These are phyloP conservation scores for Salix brachista DNA, from an alignment of 345 rosid genomes.

Conservation along the genomic window DNA sequence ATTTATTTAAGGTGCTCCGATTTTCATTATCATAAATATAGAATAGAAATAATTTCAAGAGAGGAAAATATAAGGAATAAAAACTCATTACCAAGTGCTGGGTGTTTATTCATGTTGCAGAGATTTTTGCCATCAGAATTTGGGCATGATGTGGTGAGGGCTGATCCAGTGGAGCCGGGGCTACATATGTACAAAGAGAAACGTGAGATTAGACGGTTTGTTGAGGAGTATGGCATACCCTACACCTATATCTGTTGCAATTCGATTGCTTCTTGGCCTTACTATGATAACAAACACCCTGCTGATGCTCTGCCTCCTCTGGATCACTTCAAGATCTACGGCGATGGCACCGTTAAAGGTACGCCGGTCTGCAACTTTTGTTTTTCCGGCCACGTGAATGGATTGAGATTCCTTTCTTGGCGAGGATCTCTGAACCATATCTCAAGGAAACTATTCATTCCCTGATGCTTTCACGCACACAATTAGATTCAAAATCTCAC, in stretches of 20 bases:
- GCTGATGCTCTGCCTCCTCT: constrained; percentile 57
- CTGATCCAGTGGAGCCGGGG: constrained; percentile 69
- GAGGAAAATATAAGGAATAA: neutral
- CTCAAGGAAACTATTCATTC: too few species aligned
- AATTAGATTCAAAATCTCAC: too few species aligned
- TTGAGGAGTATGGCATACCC: constrained; percentile 39
- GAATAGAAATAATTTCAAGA: neutral
- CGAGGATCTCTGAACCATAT: too few species aligned
- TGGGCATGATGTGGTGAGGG: constrained; percentile 63
- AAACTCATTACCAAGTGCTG: neutral
- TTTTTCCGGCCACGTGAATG: neutral
- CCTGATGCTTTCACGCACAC: too few species aligned
- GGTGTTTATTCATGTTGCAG: constrained; percentile 19
- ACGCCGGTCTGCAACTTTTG: neutral
- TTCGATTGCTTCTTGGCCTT: constrained; percentile 79
- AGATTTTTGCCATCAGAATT: constrained; percentile 72
- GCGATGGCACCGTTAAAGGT: constrained; percentile 69
- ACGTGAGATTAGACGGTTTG: constrained; percentile 39
- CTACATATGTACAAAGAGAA: constrained; percentile 47
- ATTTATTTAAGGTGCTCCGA: neutral
- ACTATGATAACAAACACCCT: constrained; percentile 58
- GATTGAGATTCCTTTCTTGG: neutral
- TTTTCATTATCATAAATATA: neutral
- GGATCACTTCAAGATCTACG: constrained; percentile 61
- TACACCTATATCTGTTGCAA: constrained; percentile 72